A percentile compares a stretch with the other conserved stretches of the same genome.
These are phyloP conservation scores for Penicillium sclerotiorum DNA, from an alignment of 2,329 filamentous ascomycete genomes.

Conservation along the genomic window DNA sequence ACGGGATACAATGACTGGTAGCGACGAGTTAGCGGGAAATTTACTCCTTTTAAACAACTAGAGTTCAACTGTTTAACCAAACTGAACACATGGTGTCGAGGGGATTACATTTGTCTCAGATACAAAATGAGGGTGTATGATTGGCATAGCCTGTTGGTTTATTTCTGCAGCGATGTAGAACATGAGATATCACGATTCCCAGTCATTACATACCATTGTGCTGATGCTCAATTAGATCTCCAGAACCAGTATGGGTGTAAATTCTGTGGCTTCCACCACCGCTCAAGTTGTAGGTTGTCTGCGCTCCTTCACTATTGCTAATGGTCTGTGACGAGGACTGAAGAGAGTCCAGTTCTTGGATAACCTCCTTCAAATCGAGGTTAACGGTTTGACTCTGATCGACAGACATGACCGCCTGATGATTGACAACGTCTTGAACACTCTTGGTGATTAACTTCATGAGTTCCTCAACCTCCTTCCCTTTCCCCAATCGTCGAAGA, in stretches of 20 bases:
- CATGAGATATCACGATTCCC: too few relatives aligned
- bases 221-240: too few relatives aligned
- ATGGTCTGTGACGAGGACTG: neutral
- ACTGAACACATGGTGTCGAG: too few relatives aligned
- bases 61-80: too few relatives aligned
- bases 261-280: neutral
- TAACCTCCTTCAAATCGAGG: neutral
- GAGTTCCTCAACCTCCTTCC: constrained; percentile 13
- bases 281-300: neutral
- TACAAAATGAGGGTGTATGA: too few relatives aligned
- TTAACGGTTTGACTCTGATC: neutral
- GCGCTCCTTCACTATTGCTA: neutral
- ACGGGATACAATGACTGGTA: neutral
- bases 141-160: too few relatives aligned
- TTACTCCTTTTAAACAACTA: neutral
- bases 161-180: too few relatives aligned
- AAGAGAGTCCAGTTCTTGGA: neutral
- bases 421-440: constrained; percentile 5
- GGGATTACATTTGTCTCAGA: too few relatives aligned
- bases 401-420: constrained; percentile 2
- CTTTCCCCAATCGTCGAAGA: constrained; percentile 6
- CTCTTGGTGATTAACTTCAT: neutral
- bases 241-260: too few relatives aligned
- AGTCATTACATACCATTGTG: too few relatives aligned
- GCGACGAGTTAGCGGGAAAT: neutral